A percentile compares a stretch with the other conserved stretches of the same genome.
Conservation (phyloP, 768 basidiomycete genomes). For the Boletus coccyginus region DNA sequence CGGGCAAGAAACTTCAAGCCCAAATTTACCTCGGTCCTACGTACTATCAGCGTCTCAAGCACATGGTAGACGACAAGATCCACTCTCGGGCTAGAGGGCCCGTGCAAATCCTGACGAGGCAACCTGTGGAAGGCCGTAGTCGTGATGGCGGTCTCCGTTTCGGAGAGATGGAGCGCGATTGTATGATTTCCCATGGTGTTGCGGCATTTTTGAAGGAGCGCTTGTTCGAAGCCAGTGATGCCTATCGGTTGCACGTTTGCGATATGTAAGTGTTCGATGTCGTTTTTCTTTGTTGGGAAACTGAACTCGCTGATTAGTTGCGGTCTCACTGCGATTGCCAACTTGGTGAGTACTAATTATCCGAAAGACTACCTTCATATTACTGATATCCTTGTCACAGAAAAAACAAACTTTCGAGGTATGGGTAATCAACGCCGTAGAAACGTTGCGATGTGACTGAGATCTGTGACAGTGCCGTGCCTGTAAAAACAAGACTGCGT, state of each 20-base stretch:
- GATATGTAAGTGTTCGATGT: constrained; percentile 69
- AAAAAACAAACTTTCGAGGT: constrained; percentile 99
- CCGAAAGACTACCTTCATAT: constrained; percentile 4
- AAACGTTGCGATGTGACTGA: constrained; percentile 7
- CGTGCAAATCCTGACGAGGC: constrained; percentile 94
- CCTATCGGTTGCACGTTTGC: constrained; percentile 92
- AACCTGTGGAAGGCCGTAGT: constrained; percentile 98
- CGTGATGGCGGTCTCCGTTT: constrained; percentile 98
- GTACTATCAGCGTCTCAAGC: constrained; percentile 98
- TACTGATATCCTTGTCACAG: constrained; percentile 30
- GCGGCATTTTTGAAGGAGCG: constrained; percentile 98
- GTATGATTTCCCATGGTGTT: constrained; percentile 99
- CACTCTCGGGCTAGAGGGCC: constrained; percentile 97
- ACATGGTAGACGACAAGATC: constrained; percentile 99
- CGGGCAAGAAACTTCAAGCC: constrained; percentile 95
- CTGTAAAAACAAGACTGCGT: constrained; percentile 95
- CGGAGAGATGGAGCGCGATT: constrained; percentile 99
- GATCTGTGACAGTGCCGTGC: constrained; percentile 65
- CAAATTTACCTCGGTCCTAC: constrained; percentile 99
- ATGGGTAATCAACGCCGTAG: constrained; percentile 7
- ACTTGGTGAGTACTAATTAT: constrained; percentile 60
- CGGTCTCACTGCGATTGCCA: constrained; percentile 95
- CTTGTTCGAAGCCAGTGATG: constrained; percentile 89
- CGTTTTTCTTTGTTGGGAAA: not conserved
- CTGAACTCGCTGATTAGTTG: constrained; percentile 49